A percentile compares a stretch with the other conserved stretches of the same genome.
Evolutionary conservation across 1,139 yeast species (phyloP).

Genomic region (Debaryomycetaceae sp.): DNA sequence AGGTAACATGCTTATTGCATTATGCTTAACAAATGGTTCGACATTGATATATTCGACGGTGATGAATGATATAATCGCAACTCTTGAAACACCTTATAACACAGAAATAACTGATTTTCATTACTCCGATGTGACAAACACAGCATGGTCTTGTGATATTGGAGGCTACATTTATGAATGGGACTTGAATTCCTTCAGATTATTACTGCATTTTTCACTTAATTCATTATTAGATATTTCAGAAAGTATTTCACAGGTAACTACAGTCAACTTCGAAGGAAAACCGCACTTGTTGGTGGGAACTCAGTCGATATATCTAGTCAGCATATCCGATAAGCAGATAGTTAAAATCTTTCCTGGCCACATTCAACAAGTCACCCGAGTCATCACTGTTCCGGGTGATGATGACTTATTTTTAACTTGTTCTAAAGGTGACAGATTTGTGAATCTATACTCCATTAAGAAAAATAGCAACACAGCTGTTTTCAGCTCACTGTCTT

Average conservation of each 20-base stretch:
- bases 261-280: constrained; percentile 32
- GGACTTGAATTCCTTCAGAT: constrained; percentile 47
- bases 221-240: constrained; percentile 32
- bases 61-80: constrained; percentile 52
- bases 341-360: constrained; percentile 60
- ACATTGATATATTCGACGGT: constrained; percentile 67
- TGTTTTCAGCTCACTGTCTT: constrained; percentile 66
- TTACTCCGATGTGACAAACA: constrained; percentile 35
- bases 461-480: constrained; percentile 36
- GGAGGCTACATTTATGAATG: constrained; percentile 64
- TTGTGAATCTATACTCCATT: constrained; percentile 65
- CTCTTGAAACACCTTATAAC: constrained; percentile 49
- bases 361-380: constrained; percentile 63
- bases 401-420: constrained; percentile 53
- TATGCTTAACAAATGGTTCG: constrained; percentile 67
- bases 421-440: constrained; percentile 74
- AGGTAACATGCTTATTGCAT: constrained; percentile 47
- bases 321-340: constrained; percentile 37
- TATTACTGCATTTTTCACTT: constrained; percentile 42
- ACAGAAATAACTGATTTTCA: constrained; percentile 54
- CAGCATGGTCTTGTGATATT: constrained; percentile 64
- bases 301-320: constrained; percentile 57
- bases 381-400: constrained; percentile 34
- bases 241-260: constrained; percentile 30
- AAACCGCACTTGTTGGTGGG: constrained; percentile 55